These are phyloP conservation scores for Amphicarpaea edgeworthii DNA, from an alignment of 306 rosid species.

Conservation along the genomic window DNA sequence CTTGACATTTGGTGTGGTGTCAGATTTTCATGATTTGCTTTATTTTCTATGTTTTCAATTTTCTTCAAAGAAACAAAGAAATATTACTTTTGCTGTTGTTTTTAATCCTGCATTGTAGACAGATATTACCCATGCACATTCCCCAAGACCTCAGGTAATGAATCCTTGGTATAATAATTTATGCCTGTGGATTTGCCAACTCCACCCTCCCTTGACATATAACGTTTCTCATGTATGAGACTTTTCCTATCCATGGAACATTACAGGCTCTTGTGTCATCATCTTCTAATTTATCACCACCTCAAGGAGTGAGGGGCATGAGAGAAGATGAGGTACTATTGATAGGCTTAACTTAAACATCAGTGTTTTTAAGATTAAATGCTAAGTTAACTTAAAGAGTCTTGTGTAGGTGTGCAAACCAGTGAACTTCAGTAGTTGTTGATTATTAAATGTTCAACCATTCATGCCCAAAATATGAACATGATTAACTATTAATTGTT, in stretches of 20 bases:
- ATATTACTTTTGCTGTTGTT: conserved; percentile 21
- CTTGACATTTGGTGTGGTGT: conserved; percentile 34
- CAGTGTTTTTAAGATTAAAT: conserved; percentile 38
- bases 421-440: too few relatives aligned
- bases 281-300: too few relatives aligned
- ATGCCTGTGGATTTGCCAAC: conserved; percentile 39
- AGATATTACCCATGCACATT: conserved; percentile 79
- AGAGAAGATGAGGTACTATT: conserved; percentile 93
- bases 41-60: conserved; percentile 28
- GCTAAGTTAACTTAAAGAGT: conserved; percentile 43
- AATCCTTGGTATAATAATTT: conserved; percentile 32
- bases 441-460: too few relatives aligned
- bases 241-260: conserved; percentile 59
- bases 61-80: conserved; percentile 27
- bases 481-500: too few relatives aligned
- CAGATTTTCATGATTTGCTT: conserved; percentile 23
- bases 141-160: conserved; percentile 91
- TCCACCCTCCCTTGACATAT: conserved; percentile 43
- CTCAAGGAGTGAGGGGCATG: conserved; percentile 92
- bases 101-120: neutral
- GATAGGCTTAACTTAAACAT: conserved; percentile 35
- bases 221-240: conserved; percentile 59
- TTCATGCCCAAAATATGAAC: too few relatives aligned
- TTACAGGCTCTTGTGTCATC: conserved; percentile 82
- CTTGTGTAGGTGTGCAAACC: conserved; percentile 80